Percentiles rank a stretch among this genome's conserved stretches.
phyloP scores from a whole-genome alignment of 257 asterid genomes.

The Apocynum venetum region DNA sequence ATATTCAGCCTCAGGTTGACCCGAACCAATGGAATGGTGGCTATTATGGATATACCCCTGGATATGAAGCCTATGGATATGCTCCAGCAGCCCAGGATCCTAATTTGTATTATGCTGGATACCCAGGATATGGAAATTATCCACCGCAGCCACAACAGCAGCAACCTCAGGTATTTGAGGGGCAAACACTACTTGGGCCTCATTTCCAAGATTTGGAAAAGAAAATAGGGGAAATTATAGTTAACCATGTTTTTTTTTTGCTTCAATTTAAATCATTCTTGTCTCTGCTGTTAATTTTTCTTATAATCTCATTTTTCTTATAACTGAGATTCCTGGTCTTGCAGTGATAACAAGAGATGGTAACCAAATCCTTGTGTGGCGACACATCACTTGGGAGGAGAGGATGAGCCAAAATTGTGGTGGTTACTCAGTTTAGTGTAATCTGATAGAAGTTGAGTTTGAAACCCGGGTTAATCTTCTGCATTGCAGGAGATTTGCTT shows the following conservation, averaged over 20 bases:
- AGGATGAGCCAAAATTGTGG: background rate
- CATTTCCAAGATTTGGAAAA: background rate
- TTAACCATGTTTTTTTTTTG: background rate
- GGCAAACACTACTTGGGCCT: background rate
- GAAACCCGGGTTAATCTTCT: background rate
- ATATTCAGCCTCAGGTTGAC: constrained; percentile 37
- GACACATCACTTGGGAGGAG: constrained; percentile 4
- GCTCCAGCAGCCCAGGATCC: constrained; percentile 81
- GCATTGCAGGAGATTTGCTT: background rate
- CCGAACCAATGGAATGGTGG: constrained; percentile 22
- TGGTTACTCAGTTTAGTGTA: background rate
- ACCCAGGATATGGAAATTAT: constrained; percentile 73
- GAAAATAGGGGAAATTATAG: background rate
- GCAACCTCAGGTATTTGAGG: constrained; percentile 6
- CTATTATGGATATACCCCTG: constrained; percentile 63
- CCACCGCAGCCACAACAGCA: constrained; percentile 82
- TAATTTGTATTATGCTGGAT: constrained; percentile 69
- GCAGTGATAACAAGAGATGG: constrained; percentile 7
- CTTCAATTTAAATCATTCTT: background rate
- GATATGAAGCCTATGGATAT: constrained; percentile 77
- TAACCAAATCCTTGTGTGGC: background rate
- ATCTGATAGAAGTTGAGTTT: background rate
- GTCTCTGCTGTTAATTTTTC: background rate
- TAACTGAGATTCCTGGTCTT: background rate
- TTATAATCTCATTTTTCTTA: background rate